These are phyloP conservation scores for Xerocomus brunneocitrinus DNA, from an alignment of 768 basidiomycete genomes.

Conservation along the genomic window DNA sequence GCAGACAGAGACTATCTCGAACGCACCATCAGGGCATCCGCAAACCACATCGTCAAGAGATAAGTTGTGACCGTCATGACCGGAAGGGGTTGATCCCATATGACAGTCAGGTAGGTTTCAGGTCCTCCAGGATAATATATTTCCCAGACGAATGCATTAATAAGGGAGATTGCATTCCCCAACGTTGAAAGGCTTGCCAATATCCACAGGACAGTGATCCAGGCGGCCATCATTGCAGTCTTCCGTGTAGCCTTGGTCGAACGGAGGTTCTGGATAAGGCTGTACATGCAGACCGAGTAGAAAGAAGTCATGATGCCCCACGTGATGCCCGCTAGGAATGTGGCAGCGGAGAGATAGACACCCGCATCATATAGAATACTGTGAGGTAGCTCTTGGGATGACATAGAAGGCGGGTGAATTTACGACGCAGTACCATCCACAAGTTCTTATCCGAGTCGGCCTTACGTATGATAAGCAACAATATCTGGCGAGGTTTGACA, in stretches of 20 bases:
- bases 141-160: neutral
- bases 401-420: neutral
- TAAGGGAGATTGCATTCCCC: neutral
- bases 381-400: neutral
- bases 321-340: neutral
- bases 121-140: constrained; percentile 2
- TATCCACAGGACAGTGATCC: neutral
- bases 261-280: neutral
- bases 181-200: neutral
- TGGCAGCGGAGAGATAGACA: neutral
- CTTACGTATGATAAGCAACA: too few species aligned
- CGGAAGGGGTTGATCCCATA: neutral
- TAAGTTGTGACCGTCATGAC: neutral
- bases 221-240: neutral
- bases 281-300: neutral
- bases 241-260: neutral
- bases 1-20: neutral
- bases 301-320: constrained; percentile 1
- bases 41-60: neutral
- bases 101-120: neutral
- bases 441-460: too few species aligned
- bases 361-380: neutral
- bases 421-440: too few species aligned
- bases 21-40: constrained; percentile 1
- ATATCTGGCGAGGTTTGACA: too few species aligned